Conservation (phyloP, 208 protist species). For the Trypanosoma scelopori region DNA sequence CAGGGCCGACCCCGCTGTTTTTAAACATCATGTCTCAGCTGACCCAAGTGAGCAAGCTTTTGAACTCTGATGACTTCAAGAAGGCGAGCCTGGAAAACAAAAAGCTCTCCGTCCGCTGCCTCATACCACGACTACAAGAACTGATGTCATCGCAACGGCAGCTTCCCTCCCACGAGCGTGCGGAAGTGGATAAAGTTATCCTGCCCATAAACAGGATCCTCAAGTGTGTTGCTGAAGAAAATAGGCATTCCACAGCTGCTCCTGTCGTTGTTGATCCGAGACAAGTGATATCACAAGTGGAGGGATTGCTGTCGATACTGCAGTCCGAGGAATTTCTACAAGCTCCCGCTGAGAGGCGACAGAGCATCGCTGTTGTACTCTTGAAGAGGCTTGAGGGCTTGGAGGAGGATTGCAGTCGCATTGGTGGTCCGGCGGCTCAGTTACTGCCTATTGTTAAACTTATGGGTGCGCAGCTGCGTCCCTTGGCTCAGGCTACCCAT, state of each 20-base stretch:
- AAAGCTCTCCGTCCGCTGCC: conserved; percentile 22
- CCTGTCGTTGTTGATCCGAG: conserved; percentile 16
- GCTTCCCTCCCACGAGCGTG: conserved; percentile 40
- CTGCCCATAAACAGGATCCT: conserved; percentile 45
- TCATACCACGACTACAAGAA: conserved; percentile 55
- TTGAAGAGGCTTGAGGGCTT: conserved; percentile 30
- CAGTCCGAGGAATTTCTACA: conserved; percentile 42
- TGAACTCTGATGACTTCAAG: conserved; percentile 42
- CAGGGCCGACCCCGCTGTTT: conserved; percentile 26
- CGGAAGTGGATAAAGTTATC: conserved; percentile 37
- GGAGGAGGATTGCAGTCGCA: conserved; percentile 25
- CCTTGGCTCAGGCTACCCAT: neutral
- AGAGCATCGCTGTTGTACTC: conserved; percentile 26
- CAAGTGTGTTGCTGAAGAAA: conserved; percentile 5
- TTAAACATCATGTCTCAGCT: conserved; percentile 37
- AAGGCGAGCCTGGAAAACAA: conserved; percentile 29
- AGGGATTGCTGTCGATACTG: conserved; percentile 36
- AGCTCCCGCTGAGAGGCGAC: conserved; percentile 26
- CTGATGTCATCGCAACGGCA: conserved; percentile 35
- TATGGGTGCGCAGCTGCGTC: conserved; percentile 10
- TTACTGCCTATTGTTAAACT: conserved; percentile 27
- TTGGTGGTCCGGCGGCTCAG: conserved; percentile 27
- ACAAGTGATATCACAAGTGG: conserved; percentile 37
- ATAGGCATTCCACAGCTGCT: neutral
- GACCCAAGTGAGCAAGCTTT: conserved; percentile 35